A percentile compares a stretch with the other conserved stretches of the same genome.
Conservation (phyloP, 371 early-diverging fungal genomes). For the Rhizopus sp. region DNA sequence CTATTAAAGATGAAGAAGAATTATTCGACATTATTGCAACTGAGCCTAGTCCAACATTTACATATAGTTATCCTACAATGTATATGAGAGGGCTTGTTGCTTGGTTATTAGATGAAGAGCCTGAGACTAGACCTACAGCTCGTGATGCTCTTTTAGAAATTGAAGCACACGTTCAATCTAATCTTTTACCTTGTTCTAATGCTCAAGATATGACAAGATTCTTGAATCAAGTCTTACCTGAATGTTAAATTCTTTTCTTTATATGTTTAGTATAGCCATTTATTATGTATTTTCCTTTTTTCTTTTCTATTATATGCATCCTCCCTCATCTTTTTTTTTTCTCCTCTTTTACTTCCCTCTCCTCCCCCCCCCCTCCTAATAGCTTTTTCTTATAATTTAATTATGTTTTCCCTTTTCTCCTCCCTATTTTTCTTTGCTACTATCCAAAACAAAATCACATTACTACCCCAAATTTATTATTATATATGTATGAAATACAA, state of each 20-base stretch:
- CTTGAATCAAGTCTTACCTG: constrained; percentile 31
- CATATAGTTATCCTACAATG: constrained; percentile 51
- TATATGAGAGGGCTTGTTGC: constrained; percentile 54
- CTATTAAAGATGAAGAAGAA: constrained; percentile 49
- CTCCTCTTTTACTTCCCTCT: constrained; percentile 6
- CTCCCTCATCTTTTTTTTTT: not conserved
- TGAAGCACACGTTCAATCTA: constrained; percentile 36
- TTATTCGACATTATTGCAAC: constrained; percentile 43
- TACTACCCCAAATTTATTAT: too few species aligned
- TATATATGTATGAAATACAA: too few species aligned
- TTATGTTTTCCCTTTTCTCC: too few species aligned
- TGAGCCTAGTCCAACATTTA: constrained; percentile 52
- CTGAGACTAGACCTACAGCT: constrained; percentile 40
- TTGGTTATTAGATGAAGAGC: constrained; percentile 49
- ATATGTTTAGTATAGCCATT: too few species aligned
- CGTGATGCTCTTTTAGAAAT: constrained; percentile 47
- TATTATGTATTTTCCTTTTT: constrained; percentile 1
- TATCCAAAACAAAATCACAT: too few species aligned
- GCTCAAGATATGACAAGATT: constrained; percentile 35
- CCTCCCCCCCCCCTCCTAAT: not conserved
- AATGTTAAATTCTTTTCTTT: constrained; percentile 2
- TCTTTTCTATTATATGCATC: not conserved
- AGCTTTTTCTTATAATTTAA: too few species aligned
- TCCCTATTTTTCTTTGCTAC: too few species aligned
- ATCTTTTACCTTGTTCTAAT: constrained; percentile 40